These are phyloP conservation scores for Gamsiella multidivaricata DNA, from an alignment of 192 early-diverging fungal species.

Conservation along the genomic window DNA sequence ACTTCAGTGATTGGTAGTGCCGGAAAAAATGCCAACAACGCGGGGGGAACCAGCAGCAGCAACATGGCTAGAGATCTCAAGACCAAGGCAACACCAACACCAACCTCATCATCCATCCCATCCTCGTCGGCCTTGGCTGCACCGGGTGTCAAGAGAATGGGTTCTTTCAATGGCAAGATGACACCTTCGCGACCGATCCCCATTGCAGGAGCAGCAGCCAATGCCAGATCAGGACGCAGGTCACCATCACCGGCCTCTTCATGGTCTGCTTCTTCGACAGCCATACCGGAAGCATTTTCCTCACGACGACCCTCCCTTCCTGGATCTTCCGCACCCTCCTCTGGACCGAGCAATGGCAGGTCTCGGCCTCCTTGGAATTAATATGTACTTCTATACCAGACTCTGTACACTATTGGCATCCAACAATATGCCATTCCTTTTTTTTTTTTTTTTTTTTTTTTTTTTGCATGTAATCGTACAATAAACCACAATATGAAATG, in stretches of 20 bases:
- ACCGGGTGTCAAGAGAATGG: neutral
- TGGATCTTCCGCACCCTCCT: neutral
- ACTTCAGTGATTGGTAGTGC: no score
- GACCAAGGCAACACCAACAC: neutral
- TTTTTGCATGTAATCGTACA: no score
- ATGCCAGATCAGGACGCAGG: slow-evolving; percentile 12
- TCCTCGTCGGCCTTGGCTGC: no score
- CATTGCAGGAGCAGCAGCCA: neutral
- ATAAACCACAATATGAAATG: no score
- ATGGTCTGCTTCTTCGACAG: slow-evolving; percentile 1
- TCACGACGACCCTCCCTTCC: slow-evolving; percentile 20
- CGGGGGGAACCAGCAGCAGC: neutral
- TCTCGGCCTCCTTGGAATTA: slow-evolving; percentile 13
- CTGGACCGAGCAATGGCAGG: slow-evolving; percentile 1
- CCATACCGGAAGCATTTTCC: neutral
- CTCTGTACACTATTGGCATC: neutral
- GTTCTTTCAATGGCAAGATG: neutral
- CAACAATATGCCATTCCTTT: no score
- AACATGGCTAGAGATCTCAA: neutral
- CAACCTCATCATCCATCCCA: neutral
- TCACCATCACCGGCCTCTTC: slow-evolving; percentile 21
- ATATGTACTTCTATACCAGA: neutral
- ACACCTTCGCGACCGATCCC: slow-evolving; percentile 13
- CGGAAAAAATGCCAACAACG: no score
- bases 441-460: no score